Conservation (phyloP, 2,329 filamentous ascomycete species). For the Sporothrix luriei region DNA sequence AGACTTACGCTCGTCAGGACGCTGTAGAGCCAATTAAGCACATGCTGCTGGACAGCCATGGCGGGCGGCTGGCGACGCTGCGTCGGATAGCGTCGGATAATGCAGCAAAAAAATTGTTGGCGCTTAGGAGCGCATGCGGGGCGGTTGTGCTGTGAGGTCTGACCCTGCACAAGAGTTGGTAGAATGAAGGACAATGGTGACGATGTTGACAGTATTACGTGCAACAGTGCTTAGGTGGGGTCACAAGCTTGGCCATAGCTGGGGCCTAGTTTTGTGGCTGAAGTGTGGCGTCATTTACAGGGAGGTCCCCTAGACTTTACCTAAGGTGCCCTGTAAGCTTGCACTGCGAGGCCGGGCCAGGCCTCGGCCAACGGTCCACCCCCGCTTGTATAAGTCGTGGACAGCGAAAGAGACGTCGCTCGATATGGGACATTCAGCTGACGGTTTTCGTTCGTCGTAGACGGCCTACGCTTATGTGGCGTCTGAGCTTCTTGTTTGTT, state of each 20-base stretch:
- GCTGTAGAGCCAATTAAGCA: slow-evolving; percentile 94
- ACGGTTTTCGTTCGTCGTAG: not conserved
- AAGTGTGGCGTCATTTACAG: not conserved
- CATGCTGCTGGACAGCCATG: slow-evolving; percentile 80
- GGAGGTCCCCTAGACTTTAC: not conserved
- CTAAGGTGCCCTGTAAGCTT: not conserved
- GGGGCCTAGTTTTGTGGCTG: not conserved
- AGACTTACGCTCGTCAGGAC: slow-evolving; percentile 73
- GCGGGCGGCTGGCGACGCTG: slow-evolving; percentile 12
- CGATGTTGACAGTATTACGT: slow-evolving; percentile 16
- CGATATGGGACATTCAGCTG: slow-evolving; percentile 3
- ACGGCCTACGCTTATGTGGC: not conserved
- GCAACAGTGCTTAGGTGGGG: slow-evolving; percentile 20
- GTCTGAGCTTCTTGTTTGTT: not conserved
- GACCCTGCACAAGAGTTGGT: not conserved
- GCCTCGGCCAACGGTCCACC: not conserved
- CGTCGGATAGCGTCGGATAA: not conserved
- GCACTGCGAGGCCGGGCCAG: slow-evolving; percentile 1
- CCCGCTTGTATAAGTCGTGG: slow-evolving; percentile 21
- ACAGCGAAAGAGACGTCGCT: not conserved
- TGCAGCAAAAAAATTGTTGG: not conserved
- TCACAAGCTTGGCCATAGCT: slow-evolving; percentile 22
- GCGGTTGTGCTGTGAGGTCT: slow-evolving; percentile 6
- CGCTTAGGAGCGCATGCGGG: not conserved
- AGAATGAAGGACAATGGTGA: not conserved